These are phyloP conservation scores for Alternaria postmessia DNA, from an alignment of 2,329 filamentous ascomycete genomes.

Conservation along the genomic window DNA sequence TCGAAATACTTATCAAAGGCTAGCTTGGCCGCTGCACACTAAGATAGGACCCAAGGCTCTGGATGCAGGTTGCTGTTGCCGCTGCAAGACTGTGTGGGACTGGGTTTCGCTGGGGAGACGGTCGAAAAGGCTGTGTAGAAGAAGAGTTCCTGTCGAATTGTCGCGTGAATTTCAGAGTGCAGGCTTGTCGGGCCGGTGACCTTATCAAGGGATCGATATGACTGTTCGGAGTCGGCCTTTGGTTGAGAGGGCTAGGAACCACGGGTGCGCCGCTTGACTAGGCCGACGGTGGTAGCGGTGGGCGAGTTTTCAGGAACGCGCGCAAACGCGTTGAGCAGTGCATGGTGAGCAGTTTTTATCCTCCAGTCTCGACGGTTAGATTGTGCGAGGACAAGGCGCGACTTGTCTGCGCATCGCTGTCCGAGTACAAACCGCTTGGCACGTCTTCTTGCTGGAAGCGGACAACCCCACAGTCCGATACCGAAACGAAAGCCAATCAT, in stretches of 20 bases:
- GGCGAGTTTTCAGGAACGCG: slow-evolving; percentile 20
- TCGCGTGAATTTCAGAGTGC: not conserved
- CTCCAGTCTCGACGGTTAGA: not conserved
- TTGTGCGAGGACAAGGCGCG: not conserved
- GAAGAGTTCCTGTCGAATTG: not conserved
- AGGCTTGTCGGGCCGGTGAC: slow-evolving; percentile 5
- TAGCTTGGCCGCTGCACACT: slow-evolving; percentile 10
- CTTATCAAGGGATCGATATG: slow-evolving; percentile 6
- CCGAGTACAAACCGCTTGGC: slow-evolving; percentile 13
- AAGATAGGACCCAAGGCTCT: slow-evolving; percentile 5
- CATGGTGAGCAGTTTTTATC: slow-evolving; percentile 10
- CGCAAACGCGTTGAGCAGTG: slow-evolving; percentile 9
- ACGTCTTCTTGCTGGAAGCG: slow-evolving; percentile 17
- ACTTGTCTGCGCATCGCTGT: slow-evolving; percentile 3
- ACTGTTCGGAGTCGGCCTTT: slow-evolving; percentile 13
- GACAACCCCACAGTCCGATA: slow-evolving; percentile 16
- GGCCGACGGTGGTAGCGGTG: slow-evolving; percentile 8
- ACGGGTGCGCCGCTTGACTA: slow-evolving; percentile 17
- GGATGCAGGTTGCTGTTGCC: slow-evolving; percentile 2
- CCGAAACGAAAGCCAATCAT: slow-evolving; percentile 19
- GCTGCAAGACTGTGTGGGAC: not conserved
- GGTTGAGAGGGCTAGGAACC: slow-evolving; percentile 9
- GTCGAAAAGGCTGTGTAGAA: not conserved
- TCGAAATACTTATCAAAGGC: slow-evolving; percentile 8
- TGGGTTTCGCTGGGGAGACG: not conserved